A percentile compares a stretch with the other conserved stretches of the same genome.
These are phyloP conservation scores for Antitrichia curtipendula DNA, from an alignment of 225 moss, liverwort and hornwort genomes.

Conservation along the genomic window DNA sequence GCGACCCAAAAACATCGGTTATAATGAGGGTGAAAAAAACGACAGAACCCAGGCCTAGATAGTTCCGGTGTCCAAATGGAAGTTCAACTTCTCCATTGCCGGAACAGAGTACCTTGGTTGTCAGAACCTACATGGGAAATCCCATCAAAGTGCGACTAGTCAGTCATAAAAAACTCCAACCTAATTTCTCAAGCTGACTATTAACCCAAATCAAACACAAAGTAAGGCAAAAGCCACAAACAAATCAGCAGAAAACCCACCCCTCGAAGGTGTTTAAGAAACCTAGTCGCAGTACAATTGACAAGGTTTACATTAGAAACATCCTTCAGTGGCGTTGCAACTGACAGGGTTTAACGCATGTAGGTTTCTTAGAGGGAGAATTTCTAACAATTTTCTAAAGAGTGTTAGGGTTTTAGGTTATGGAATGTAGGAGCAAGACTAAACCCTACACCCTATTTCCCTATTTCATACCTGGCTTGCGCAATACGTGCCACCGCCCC, in stretches of 20 bases:
- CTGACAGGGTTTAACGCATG: background rate
- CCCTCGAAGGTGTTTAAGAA: background rate
- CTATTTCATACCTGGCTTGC: slow-evolving; percentile 31
- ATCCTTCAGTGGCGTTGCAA: background rate
- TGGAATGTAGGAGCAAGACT: background rate
- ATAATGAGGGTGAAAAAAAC: slow-evolving; percentile 39
- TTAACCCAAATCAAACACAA: background rate
- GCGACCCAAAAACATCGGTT: slow-evolving; percentile 52
- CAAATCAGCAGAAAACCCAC: background rate
- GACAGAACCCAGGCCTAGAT: slow-evolving; percentile 43
- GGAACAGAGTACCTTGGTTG: slow-evolving; percentile 20
- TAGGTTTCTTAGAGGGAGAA: too few species aligned
- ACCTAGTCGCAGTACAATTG: background rate
- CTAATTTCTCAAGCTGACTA: background rate
- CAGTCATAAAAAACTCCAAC: background rate
- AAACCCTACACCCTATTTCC: background rate
- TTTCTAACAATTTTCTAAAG: too few species aligned
- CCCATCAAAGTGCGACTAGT: background rate
- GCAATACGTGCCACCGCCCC: slow-evolving; percentile 55
- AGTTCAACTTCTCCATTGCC: slow-evolving; percentile 57
- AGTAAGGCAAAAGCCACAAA: background rate
- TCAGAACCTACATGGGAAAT: slow-evolving; percentile 21
- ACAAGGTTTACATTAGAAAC: background rate
- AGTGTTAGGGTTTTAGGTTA: background rate
- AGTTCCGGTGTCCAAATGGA: slow-evolving; percentile 47